Base-by-base conservation (phyloP, 148 eudicot species). In the Selenicereus undatus region DNA sequence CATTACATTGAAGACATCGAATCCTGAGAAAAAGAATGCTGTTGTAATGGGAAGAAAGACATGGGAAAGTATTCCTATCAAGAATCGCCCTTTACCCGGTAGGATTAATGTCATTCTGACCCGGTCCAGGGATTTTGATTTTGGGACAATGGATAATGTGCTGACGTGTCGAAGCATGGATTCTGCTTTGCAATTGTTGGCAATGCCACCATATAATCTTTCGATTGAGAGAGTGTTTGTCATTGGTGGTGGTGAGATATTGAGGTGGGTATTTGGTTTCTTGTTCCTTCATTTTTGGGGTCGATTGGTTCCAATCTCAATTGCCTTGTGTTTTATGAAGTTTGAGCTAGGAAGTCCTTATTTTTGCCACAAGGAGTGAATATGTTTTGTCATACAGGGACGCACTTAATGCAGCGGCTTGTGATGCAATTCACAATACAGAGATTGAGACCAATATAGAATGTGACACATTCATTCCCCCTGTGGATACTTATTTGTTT, bases 11-110 rank as follows among this genome's bases (percentile, higher is more conserved):
- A 84, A 81, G 14, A 91, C 99, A 54, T 84, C 89, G 48, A 94
- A 89, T 78, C 89, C 95, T 39, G 85, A 76, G 54, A 96, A 91
- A 81, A 93, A 84, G 85, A 96, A 96, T 86, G 99, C 98, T 39
- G 93, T 93, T 50, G 78, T 96, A 42, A 96, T 96, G 99, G 99
- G 98, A 24, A 93, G 99, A 80, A 96, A 96, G 88, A 96, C 99
- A 50, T 96, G 99, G 99, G 99, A 96, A 81, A 90, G 97, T 79
- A 90, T 96, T 68, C 98, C 98, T 16, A 60, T 79, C 14, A 82
- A 84, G 86, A 76, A 77, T 81, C 90, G 97, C 16, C 97, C 97
- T 75, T 85, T 96, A 79, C 89, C 95, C 48, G 94, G 98, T 73
- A 92, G 98, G 79, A 91, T 96, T 76, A 94, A 96, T 84, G 91